These are phyloP conservation scores for Coniella vitis DNA, from an alignment of 2,329 filamentous ascomycete genomes.

Conservation along the genomic window DNA sequence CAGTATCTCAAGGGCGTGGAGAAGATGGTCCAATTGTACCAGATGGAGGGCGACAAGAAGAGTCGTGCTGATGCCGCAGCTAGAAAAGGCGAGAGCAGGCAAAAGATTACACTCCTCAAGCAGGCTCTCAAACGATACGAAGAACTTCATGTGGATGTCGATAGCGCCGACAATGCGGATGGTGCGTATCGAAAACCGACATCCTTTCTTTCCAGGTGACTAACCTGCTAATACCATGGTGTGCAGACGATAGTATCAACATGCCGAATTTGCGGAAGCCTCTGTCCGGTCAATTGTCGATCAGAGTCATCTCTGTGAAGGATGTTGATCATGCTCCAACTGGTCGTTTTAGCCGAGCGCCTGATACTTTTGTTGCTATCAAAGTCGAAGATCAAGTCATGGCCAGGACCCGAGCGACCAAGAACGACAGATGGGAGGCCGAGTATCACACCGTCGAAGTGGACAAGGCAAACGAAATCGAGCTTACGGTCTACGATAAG, in stretches of 20 bases:
- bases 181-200: constrained; percentile 46
- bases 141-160: constrained; percentile 91
- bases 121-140: constrained; percentile 96
- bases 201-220: not conserved
- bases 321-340: constrained; percentile 91
- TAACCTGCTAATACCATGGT: constrained; percentile 23
- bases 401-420: constrained; percentile 75
- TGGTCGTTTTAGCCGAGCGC: constrained; percentile 77
- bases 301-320: constrained; percentile 81
- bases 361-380: constrained; percentile 91
- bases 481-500: constrained; percentile 96
- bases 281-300: constrained; percentile 81
- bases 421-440: constrained; percentile 85
- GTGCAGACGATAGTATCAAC: constrained; percentile 87
- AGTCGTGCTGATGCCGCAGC: constrained; percentile 89
- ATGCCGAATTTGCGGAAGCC: constrained; percentile 92
- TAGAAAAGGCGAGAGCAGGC: constrained; percentile 86
- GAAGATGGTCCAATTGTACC: constrained; percentile 97
- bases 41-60: constrained; percentile 95
- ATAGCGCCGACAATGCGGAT: constrained; percentile 69
- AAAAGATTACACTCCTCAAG: constrained; percentile 93
- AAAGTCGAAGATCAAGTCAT: constrained; percentile 95
- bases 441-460: constrained; percentile 90
- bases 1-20: constrained; percentile 98
- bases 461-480: constrained; percentile 97